A percentile compares a stretch with the other conserved stretches of the same genome.
Conservation (phyloP, 2,329 filamentous ascomycete species). For the Penicillium sp. region DNA sequence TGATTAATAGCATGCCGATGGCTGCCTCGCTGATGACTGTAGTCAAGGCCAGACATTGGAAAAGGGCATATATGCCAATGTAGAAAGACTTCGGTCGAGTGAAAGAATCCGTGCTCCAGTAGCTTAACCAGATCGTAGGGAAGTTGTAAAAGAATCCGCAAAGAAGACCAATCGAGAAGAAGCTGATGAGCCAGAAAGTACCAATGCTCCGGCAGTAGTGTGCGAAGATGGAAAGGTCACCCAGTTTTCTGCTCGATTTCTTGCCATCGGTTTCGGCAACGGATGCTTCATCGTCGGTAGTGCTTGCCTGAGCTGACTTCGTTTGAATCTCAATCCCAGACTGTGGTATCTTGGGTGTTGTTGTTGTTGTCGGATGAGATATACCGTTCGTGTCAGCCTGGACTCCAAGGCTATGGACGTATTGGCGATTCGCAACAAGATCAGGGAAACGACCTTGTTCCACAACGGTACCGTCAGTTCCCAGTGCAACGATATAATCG, state of each 20-base stretch:
- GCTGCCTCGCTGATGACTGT: background rate
- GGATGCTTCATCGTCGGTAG: background rate
- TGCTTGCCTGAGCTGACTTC: background rate
- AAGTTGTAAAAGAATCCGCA: background rate
- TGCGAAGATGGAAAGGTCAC: background rate
- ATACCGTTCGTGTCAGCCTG: background rate
- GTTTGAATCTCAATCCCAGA: background rate
- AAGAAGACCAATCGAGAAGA: background rate
- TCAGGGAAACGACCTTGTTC: background rate
- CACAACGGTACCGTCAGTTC: background rate
- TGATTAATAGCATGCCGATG: background rate
- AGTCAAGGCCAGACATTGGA: background rate
- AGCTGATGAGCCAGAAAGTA: background rate
- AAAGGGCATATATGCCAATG: background rate
- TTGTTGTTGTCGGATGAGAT: background rate
- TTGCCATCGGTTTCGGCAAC: background rate
- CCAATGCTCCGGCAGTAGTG: background rate
- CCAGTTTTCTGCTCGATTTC: background rate
- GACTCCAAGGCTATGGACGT: background rate
- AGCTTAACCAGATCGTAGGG: background rate
- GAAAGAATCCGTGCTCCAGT: background rate
- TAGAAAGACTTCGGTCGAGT: background rate
- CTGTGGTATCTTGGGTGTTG: background rate
- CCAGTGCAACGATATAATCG: background rate
- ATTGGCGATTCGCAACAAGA: background rate